A percentile compares a stretch with the other conserved stretches of the same genome.
These are phyloP conservation scores for Colletotrichum acutatum DNA, from an alignment of 2,329 filamentous ascomycete genomes.

Conservation along the genomic window DNA sequence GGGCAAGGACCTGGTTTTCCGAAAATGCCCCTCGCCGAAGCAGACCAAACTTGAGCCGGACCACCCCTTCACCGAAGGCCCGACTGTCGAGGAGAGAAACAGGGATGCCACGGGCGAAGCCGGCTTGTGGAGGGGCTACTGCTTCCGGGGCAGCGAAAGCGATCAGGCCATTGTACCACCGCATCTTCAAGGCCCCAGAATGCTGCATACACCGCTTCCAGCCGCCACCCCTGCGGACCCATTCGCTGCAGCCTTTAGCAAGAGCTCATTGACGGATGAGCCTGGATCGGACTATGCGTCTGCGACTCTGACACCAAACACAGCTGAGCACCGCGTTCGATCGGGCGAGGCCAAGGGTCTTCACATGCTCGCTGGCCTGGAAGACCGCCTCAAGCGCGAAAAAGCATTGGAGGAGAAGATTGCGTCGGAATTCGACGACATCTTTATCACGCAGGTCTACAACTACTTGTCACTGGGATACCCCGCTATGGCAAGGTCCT, in stretches of 20 bases:
- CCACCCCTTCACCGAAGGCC: constrained; percentile 66
- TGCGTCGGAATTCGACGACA: constrained; percentile 78
- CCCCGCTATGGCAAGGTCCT: constrained; percentile 83
- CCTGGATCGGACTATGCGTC: constrained; percentile 44
- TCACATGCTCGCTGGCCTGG: constrained; percentile 62
- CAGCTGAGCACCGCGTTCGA: constrained; percentile 42
- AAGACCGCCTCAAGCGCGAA: constrained; percentile 61
- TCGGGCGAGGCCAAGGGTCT: constrained; percentile 53
- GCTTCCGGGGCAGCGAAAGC: constrained; percentile 54
- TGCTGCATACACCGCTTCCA: constrained; percentile 62
- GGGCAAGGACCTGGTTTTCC: constrained; percentile 82
- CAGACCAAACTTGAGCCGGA: constrained; percentile 86
- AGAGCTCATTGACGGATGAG: constrained; percentile 53
- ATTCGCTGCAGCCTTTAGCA: constrained; percentile 54
- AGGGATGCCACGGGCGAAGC: constrained; percentile 67
- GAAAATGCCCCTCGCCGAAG: constrained; percentile 84
- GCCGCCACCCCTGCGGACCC: constrained; percentile 55
- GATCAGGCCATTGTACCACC: constrained; percentile 53
- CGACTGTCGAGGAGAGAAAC: constrained; percentile 58
- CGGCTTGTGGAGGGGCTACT: constrained; percentile 84
- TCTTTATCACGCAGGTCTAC: constrained; percentile 94
- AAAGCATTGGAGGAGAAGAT: constrained; percentile 65
- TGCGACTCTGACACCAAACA: constrained; percentile 36
- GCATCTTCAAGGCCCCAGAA: constrained; percentile 56
- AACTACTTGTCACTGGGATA: constrained; percentile 96